Evolutionary conservation across 1,284 basidiomycete genomes (phyloP).

Genomic region (Ceratorhiza oryzae-sativae): DNA sequence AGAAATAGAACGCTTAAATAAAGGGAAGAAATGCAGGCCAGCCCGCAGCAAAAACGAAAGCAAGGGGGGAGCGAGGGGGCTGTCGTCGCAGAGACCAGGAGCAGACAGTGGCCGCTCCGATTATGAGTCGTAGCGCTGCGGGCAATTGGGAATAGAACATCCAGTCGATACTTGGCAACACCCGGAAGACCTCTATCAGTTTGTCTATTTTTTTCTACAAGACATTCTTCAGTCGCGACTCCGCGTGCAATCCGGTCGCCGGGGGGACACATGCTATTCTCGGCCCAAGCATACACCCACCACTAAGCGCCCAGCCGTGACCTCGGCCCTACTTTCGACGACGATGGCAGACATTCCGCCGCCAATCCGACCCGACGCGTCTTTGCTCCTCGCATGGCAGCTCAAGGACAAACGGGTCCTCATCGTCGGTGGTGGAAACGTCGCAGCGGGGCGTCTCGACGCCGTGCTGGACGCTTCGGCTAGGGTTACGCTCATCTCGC

Average conservation of each 20-base stretch:
- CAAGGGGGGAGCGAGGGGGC: not conserved
- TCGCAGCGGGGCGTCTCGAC: conserved; percentile 80
- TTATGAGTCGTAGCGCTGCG: conserved; percentile 24
- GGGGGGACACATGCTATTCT: conserved; percentile 14
- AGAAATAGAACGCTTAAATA: not conserved
- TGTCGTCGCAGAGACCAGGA: conserved; percentile 11
- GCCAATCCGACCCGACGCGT: conserved; percentile 60
- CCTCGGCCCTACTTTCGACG: conserved; percentile 48
- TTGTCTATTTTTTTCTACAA: not conserved
- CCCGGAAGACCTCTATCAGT: not conserved
- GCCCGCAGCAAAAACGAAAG: conserved; percentile 18
- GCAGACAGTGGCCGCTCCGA: not conserved
- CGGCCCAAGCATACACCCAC: conserved; percentile 10
- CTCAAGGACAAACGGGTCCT: conserved; percentile 82
- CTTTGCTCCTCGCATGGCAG: conserved; percentile 87
- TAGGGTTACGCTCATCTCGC: conserved; percentile 68
- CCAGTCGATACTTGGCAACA: not conserved
- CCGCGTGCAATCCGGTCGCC: not conserved
- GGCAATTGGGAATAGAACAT: conserved; percentile 3
- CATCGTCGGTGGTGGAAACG: conserved; percentile 88
- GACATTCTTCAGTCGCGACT: not conserved
- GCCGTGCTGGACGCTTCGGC: conserved; percentile 71
- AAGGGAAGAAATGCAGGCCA: conserved; percentile 29
- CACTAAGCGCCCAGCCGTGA: conserved; percentile 40
- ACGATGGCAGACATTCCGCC: conserved; percentile 45